Base-by-base conservation (phyloP, 2,329 filamentous ascomycete genomes). In the Xylariales sp. region DNA sequence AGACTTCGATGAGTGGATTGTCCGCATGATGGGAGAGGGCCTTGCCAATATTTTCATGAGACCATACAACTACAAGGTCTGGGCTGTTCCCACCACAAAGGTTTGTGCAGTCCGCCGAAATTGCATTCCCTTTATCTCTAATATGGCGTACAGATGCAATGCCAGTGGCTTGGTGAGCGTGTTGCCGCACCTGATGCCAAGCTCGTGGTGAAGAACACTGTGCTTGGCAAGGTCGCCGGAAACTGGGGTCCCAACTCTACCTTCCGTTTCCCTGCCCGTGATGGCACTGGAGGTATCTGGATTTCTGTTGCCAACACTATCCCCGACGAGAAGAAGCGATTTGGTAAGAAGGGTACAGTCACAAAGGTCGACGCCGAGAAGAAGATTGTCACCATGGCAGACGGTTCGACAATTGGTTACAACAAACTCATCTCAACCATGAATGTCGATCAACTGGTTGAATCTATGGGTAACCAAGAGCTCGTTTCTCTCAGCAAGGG, bases 1-100 rank as follows among this genome's bases (percentile, higher is more conserved):
- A 86, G 87, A 97, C 85, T 99, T 99, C 77, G 96, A 99, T 79
- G 94, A 99, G 86, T 98, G 94, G 94, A 98, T 98, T 78, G 81
- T 98, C 76, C 90, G 96, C 77, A 97, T 92, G 85, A 94, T 92
- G 84, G 96, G 96, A 77, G 85, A 89, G 76, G 95, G 95, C 76
- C 87, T 99, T 77, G 95, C 94, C 74, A 90, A 99, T 81, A 87
- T 95, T 76, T 99, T 99, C 89, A 99, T 99, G 96, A 89, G 96
- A 77, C 96, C 96, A 62, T 99, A 99, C 88, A 99, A 99, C 89
- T 99, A 91, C 90, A 99, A 99, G 86, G 96, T 99, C 80, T 99
- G 96, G 96, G 96, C 96, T 71, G 95, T 98, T 76, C 96, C 96
- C 67, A 97, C 95, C 64, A 97, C 92, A 75, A 97, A 97, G 90